Evolutionary conservation across 2,329 filamentous ascomycete species (phyloP), one percentile per base, ranked within the genome.

Genomic region (Cephalotrichum gorgonifer): DNA sequence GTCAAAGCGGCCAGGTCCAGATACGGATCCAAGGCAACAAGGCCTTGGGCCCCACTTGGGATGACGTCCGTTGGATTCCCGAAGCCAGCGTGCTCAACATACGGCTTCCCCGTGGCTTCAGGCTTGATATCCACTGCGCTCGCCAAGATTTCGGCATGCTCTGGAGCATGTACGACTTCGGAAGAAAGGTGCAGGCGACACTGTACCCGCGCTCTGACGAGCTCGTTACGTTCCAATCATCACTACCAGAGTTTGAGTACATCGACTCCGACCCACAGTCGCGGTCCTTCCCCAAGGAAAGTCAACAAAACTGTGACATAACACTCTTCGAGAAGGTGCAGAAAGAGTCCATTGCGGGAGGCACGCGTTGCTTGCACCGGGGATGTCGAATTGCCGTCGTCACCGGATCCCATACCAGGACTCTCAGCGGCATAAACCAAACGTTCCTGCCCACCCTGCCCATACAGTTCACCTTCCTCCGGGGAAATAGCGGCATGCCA

Each of bases 81-180:
- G 81, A 85, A 44, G 73, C 74, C 6, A 76, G 74, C 52, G 75
- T 78, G 0, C 73, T 95, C 50, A 78, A 82, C 20, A 64, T 95
- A 33, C 78, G 78, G 52, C 67, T 95, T 17, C 85, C 86, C 1
- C 80, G 87, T 54, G 86, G 86, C 1, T 91, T 93, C 58, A 69
- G 83, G 51, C 67, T 95, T 39, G 78, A 77, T 20, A 68, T 93
- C 17, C 80, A 85, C 54, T 82, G 89, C 60, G 74, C 74, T 14
- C 85, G 89, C 57, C 70, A 77, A n/a, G 88, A 95, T 60, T 95
- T 86, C 67, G 79, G 83, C 53, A 81, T 78, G 53, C 66, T 95
- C 11, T 90, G 84, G 79, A 85, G 81, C 56, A 88, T 94, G 64
- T 88, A 89, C 55, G 88, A 95, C 52, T 91, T 94, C 61, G 87